Evolutionary conservation across 2,329 filamentous ascomycete species (phyloP).

Genomic region (Chrysoporthe austroafricana): DNA sequence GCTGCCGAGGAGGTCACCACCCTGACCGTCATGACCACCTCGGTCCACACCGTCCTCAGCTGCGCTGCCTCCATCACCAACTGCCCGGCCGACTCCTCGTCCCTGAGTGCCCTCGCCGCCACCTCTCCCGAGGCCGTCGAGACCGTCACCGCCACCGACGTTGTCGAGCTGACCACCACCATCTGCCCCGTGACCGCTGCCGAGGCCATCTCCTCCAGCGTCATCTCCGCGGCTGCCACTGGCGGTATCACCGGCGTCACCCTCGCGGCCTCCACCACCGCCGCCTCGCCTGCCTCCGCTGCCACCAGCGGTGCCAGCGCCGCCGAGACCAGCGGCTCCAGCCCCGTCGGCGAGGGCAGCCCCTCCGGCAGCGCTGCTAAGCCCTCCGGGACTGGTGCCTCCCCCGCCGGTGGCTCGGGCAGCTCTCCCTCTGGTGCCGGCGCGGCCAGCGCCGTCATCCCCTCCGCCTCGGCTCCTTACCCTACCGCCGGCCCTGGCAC

Average conservation of each 20-base stretch:
- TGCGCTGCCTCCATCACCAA: conserved; percentile 45
- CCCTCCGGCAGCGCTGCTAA: conserved; percentile 14
- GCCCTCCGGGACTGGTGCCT: conserved; percentile 13
- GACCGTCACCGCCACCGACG: conserved; percentile 44
- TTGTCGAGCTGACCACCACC: conserved; percentile 43
- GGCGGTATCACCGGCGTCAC: conserved; percentile 43
- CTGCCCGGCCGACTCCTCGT: conserved; percentile 42
- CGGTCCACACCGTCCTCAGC: conserved; percentile 41
- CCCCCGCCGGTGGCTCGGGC: conserved; percentile 8
- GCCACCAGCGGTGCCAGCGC: conserved; percentile 26
- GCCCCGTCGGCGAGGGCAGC: conserved; percentile 31
- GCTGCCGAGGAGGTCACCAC: conserved; percentile 39
- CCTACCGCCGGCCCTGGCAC: background rate
- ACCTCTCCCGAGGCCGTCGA: conserved; percentile 33
- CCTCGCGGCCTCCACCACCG: conserved; percentile 45
- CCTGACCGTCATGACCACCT: conserved; percentile 43
- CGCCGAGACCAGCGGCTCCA: conserved; percentile 10
- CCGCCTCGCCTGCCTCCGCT: conserved; percentile 22
- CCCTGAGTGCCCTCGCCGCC: conserved; percentile 36
- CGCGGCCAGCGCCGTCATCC: background rate
- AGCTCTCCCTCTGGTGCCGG: background rate
- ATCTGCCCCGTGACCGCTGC: conserved; percentile 48
- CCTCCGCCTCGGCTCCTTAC: background rate
- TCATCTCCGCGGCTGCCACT: conserved; percentile 37
- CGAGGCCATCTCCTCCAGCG: conserved; percentile 43